Conservation (phyloP, 1,284 basidiomycete genomes). For the Cutaneotrichosporon dermatis region DNA sequence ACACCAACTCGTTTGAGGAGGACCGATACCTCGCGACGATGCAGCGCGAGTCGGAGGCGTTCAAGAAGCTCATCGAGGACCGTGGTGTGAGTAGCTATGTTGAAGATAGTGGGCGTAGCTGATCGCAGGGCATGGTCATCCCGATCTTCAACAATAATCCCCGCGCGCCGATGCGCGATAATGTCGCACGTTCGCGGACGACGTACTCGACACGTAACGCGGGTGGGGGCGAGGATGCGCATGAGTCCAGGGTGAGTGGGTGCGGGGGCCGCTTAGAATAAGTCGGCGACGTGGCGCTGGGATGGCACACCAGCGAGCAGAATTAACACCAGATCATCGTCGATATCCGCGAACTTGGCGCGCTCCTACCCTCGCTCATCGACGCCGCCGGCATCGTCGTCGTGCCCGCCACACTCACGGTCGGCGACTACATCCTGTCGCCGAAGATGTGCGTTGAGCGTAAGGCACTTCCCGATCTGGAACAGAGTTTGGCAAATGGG, state of each 20-base stretch:
- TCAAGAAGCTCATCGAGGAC: constrained; percentile 88
- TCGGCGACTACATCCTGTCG: constrained; percentile 93
- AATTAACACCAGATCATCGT: constrained; percentile 68
- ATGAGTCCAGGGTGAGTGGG: constrained; percentile 61
- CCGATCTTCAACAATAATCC: constrained; percentile 80
- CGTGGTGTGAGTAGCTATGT: constrained; percentile 62
- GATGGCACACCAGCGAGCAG: not conserved
- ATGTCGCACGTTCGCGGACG: constrained; percentile 69
- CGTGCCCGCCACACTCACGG: constrained; percentile 82
- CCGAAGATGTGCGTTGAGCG: constrained; percentile 95
- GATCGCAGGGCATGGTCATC: constrained; percentile 74
- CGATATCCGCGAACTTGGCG: constrained; percentile 94
- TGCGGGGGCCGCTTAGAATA: too few species aligned
- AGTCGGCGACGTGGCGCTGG: too few species aligned
- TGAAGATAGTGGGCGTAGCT: not conserved
- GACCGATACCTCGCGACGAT: constrained; percentile 88
- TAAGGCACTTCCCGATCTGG: constrained; percentile 87
- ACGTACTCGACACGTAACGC: constrained; percentile 78
- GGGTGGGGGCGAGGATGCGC: constrained; percentile 67
- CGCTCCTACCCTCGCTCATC: constrained; percentile 81
- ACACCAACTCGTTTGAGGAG: constrained; percentile 88
- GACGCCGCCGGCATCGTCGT: constrained; percentile 79
- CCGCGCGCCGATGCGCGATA: constrained; percentile 49
- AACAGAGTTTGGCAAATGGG: constrained; percentile 88
- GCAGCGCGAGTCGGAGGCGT: constrained; percentile 87